Evolutionary conservation across 768 basidiomycete genomes (phyloP).

Genomic region (Dioszegia aurantiaca): DNA sequence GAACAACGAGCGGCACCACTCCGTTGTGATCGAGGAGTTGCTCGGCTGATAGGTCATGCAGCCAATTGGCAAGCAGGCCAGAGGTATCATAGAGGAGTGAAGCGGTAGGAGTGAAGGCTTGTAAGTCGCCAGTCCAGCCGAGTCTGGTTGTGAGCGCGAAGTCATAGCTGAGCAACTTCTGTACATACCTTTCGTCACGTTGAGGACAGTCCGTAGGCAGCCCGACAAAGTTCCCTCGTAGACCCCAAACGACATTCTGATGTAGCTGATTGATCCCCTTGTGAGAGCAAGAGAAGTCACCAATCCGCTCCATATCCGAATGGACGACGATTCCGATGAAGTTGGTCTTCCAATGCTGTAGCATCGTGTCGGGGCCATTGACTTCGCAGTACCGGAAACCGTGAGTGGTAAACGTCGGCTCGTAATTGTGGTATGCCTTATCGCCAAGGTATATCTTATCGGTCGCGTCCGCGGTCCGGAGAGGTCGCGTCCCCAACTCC

Average conservation of each 20-base stretch:
- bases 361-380: conserved; percentile 18
- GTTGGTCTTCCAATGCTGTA: conserved; percentile 22
- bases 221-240: conserved; percentile 39
- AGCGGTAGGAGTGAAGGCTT: conserved; percentile 47
- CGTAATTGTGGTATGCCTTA: conserved; percentile 32
- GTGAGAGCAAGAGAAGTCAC: conserved; percentile 41
- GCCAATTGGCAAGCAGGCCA: conserved; percentile 37
- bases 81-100: conserved; percentile 40
- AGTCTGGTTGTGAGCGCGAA: conserved; percentile 1
- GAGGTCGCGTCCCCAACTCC: conserved; percentile 43
- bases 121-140: conserved; percentile 8
- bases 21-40: conserved; percentile 29
- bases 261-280: conserved; percentile 36
- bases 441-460: conserved; percentile 25
- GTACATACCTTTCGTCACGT: conserved; percentile 39
- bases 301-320: conserved; percentile 37
- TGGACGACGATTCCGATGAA: conserved; percentile 27
- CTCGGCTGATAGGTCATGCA: conserved; percentile 41
- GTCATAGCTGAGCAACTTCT: neutral
- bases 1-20: conserved; percentile 31
- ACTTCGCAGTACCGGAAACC: conserved; percentile 47
- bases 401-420: conserved; percentile 49
- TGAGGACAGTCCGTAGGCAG: conserved; percentile 51
- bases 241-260: conserved; percentile 38
- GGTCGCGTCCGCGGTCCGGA: conserved; percentile 33